Base-by-base conservation (phyloP, 192 early-diverging fungal species). In the Thamnidium elegans region DNA sequence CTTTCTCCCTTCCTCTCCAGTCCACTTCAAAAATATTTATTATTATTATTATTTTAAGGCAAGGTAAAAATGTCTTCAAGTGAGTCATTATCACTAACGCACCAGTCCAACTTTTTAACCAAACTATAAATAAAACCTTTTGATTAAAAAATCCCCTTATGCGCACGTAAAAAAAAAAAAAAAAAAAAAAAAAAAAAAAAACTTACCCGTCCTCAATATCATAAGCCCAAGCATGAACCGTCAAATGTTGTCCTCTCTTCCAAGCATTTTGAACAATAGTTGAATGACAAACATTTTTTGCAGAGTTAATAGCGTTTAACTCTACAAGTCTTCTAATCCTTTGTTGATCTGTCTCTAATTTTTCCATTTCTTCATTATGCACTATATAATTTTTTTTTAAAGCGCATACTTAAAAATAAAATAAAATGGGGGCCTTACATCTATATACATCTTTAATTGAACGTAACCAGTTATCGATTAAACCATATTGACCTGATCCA, bases 391-490 rank as follows among this genome's bases (percentile, higher is more conserved):
- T 2, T 26, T 26, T 26, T 26, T 26, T 26, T 2, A 26, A n/a
- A n/a, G n/a, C n/a, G 26, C 26, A 26, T 26, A 26, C 26, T 26
- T 26, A 7, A 17, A 19, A 20, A n/a, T n/a, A n/a, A 52, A 20
- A 42, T 13, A 26, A 26, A 26, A 26, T 26, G 26, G 1, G 26
- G 51, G 81, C 81, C 73, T 90, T 79, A 61, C 80, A 71, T 42
- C 81, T 59, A 60, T 91, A 91, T 15, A 96, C 75, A 65, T 93
- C 94, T 77, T 93, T 90, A 72, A 98, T 91, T 66, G 84, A 83
- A 13, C 86, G 74, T 42, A 97, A 81, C 95, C 95, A 97, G 77
- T 92, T 92, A 73, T 98, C 92, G 30, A 98, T 87, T 15, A 94
- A 73, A 15, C 90, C 92, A 51, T 84, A 78, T 55, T 90, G 82